Percentiles rank a stretch among this genome's conserved stretches.
Conservation (phyloP, 306 rosid species). For the Adenanthera pavonina region DNA sequence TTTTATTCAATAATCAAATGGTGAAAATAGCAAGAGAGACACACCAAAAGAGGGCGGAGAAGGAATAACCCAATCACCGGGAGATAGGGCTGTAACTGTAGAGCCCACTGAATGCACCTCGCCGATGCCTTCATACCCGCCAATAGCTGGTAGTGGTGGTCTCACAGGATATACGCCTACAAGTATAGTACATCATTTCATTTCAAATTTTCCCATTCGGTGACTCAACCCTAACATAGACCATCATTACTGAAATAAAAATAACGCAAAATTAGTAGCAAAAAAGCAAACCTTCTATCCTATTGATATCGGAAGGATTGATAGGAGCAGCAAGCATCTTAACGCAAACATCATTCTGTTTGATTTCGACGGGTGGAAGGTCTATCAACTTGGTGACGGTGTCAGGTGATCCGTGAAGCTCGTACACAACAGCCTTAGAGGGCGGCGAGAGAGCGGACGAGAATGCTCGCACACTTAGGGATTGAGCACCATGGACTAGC, state of each 20-base stretch:
- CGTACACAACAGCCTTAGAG: constrained; percentile 87
- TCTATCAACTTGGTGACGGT: constrained; percentile 63
- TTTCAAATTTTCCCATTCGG: neutral
- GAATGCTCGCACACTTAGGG: constrained; percentile 51
- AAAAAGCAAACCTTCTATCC: constrained; percentile 69
- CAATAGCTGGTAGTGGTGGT: constrained; percentile 86
- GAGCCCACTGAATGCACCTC: constrained; percentile 78
- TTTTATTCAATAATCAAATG: neutral
- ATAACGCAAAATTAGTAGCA: neutral
- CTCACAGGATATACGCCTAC: constrained; percentile 87
- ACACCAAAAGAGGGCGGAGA: constrained; percentile 87
- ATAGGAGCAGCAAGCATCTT: constrained; percentile 92
- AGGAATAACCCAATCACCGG: constrained; percentile 93
- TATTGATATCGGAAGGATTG: constrained; percentile 87
- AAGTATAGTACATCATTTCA: neutral
- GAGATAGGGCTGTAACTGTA: constrained; percentile 58
- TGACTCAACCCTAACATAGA: neutral
- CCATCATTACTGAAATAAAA: neutral
- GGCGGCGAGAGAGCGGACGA: constrained; percentile 76
- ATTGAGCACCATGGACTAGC: constrained; percentile 23
- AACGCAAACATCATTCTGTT: constrained; percentile 81
- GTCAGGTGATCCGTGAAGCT: constrained; percentile 78
- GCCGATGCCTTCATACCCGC: constrained; percentile 96
- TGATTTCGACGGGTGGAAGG: constrained; percentile 68
- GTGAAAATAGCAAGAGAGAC: neutral